phyloP scores from a whole-genome alignment of 2,329 filamentous ascomycete genomes.

The Passalora sequoiae region DNA sequence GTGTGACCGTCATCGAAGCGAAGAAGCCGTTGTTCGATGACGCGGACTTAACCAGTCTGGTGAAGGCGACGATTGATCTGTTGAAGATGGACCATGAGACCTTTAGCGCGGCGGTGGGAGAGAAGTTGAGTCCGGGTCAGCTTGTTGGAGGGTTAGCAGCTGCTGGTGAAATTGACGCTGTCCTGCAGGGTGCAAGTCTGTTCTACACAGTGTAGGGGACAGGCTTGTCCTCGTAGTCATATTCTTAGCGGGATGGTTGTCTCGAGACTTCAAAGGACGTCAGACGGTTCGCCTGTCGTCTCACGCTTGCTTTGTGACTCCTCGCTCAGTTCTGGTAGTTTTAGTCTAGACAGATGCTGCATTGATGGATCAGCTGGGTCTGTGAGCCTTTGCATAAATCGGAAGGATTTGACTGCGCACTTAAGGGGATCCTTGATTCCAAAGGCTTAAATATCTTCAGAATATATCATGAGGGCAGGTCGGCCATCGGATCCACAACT shows the following conservation, averaged over 20 bases:
- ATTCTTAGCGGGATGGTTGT: background rate
- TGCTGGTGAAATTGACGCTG: slow-evolving; percentile 22
- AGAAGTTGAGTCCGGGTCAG: slow-evolving; percentile 23
- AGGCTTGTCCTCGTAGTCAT: background rate
- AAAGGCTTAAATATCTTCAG: too few relatives aligned
- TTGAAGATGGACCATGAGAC: slow-evolving; percentile 26
- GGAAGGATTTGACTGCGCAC: too few relatives aligned
- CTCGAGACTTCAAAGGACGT: background rate
- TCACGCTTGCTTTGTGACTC: too few relatives aligned
- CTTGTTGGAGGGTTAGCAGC: slow-evolving; percentile 12
- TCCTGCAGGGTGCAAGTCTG: slow-evolving; percentile 15
- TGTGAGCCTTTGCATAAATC: too few relatives aligned
- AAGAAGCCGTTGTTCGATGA: slow-evolving; percentile 27
- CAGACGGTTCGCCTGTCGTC: too few relatives aligned
- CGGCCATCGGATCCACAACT: too few relatives aligned
- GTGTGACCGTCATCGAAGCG: slow-evolving; percentile 18
- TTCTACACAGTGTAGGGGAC: slow-evolving; percentile 12
- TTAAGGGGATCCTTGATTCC: too few relatives aligned
- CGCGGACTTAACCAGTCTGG: slow-evolving; percentile 21
- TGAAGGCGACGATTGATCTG: slow-evolving; percentile 24
- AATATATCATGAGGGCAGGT: too few relatives aligned
- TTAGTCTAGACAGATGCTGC: too few relatives aligned
- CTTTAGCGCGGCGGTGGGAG: slow-evolving; percentile 21
- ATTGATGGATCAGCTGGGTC: too few relatives aligned
- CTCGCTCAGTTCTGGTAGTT: too few relatives aligned